phyloP scores from a whole-genome alignment of 208 protist species.

The Acanthamoeba sp. region DNA sequence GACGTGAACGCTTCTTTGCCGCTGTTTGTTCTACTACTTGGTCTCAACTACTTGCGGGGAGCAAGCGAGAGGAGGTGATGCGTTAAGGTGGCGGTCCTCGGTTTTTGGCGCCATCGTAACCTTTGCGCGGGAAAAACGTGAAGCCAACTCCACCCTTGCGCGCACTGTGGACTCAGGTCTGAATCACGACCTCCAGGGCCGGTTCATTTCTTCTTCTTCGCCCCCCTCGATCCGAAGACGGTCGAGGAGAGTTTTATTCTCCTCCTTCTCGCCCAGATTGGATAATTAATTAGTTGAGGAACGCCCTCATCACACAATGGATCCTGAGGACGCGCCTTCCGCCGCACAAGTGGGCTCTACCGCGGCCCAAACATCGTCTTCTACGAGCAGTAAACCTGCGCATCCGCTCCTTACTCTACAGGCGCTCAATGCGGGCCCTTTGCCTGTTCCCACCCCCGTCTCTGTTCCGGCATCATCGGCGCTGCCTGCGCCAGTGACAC shows the following conservation, averaged over 20 bases:
- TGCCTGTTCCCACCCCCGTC: neutral
- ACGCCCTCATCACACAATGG: neutral
- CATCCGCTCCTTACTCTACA: constrained; percentile 13
- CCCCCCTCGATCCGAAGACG: neutral
- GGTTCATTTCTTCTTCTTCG: neutral
- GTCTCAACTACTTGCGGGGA: too few species aligned
- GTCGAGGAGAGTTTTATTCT: neutral
- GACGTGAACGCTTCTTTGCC: too few species aligned
- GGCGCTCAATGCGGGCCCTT: neutral
- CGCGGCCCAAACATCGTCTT: neutral
- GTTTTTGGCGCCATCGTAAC: neutral
- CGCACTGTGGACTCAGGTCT: too few species aligned
- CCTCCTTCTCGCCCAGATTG: neutral
- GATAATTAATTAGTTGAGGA: neutral
- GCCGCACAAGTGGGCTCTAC: neutral
- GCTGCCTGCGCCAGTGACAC: neutral
- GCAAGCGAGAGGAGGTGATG: too few species aligned
- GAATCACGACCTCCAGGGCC: neutral
- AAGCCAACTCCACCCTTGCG: neutral
- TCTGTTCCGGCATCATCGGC: neutral
- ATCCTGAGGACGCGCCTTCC: neutral
- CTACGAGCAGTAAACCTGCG: neutral
- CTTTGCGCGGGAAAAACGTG: neutral
- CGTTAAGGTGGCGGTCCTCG: neutral
- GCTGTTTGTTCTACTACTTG: too few species aligned